A percentile compares a stretch with the other conserved stretches of the same genome.
These are phyloP conservation scores for Kwoniella newhampshirensis DNA, from an alignment of 768 basidiomycete genomes.

Conservation along the genomic window DNA sequence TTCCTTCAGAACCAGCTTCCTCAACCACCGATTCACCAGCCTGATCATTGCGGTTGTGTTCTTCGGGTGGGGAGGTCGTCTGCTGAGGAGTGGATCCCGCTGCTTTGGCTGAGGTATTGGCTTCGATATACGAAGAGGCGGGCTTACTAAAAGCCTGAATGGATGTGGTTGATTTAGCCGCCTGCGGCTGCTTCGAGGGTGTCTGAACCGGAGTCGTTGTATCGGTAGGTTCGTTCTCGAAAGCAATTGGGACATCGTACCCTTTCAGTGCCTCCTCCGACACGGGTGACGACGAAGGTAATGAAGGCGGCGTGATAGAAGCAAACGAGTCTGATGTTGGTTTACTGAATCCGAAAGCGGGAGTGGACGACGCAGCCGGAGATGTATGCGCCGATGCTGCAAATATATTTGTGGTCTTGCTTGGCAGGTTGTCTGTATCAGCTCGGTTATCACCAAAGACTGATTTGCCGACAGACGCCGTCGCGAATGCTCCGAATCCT, in stretches of 20 bases:
- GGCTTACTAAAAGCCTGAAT: too few relatives aligned
- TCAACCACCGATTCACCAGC: not conserved
- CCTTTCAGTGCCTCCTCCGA: constrained; percentile 12
- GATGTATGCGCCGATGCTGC: not conserved
- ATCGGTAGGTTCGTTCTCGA: too few relatives aligned
- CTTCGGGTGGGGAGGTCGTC: too few relatives aligned
- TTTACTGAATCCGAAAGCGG: not conserved
- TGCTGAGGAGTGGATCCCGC: not conserved
- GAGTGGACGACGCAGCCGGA: not conserved
- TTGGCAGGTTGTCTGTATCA: constrained; percentile 4
- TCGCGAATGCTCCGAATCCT: constrained; percentile 24
- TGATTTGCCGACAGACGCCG: constrained; percentile 1
- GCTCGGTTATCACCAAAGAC: constrained; percentile 6
- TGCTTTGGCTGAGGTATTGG: not conserved
- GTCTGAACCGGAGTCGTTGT: too few relatives aligned
- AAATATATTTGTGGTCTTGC: constrained; percentile 2
- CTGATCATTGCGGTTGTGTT: too few relatives aligned
- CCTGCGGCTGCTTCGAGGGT: not conserved
- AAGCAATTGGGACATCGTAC: constrained; percentile 14
- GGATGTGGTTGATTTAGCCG: constrained; percentile 6
- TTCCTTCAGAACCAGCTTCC: not conserved
- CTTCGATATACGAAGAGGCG: not conserved
- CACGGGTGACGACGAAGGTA: not conserved
- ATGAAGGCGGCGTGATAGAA: not conserved
- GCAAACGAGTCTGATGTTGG: constrained; percentile 3